Base-by-base conservation (phyloP, 140 eudicot species). In the Flaveria floridana region DNA sequence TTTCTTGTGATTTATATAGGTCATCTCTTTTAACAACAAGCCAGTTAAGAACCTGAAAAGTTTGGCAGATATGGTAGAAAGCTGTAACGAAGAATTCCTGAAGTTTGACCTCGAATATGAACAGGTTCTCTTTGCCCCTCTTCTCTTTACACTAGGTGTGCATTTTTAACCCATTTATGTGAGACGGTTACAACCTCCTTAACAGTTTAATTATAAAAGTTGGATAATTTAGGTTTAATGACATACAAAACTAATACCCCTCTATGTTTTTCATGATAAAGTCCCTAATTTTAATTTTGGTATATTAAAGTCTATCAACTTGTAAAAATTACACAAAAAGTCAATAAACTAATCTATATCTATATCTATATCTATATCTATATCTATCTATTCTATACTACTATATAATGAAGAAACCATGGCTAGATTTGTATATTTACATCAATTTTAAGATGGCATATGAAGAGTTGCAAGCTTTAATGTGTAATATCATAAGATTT, bases 31-130 rank as follows among this genome's bases (percentile, higher is more conserved):
- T 53, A 88, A 88, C 81, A 85, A 87, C 71, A 83, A 88, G 41
- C 91, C 91, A 8, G 86, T 88, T 13, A 84, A 80, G 81, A 88
- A 88, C 65, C 70, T 86, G 72, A 88, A 88, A 77, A 75, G 83
- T 76, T 80, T 88, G 77, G 95, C 85, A 7, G 79, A 52, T 67
- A 86, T 88, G 91, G 95, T 86, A 70, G 91, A 88, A 79, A 72
- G 72, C 42, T 86, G 95, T 74, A 70, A 74, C 1, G 87, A 88
- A 37, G 87, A 88, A 78, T 88, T 80, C 68, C 52, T 88, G 65
- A 84, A 82, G 80, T 86, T 88, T 48, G 80, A 86, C 74, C 84
- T 88, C 0, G 95, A 88, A 34, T 86, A 86, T 71, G 83, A 88
- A 57, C 88, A 88, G 88, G 87, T 87, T 70, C 69, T 28, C 70